phyloP scores from a whole-genome alignment of 306 rosid genomes.

The Cucurbita ficifolia region DNA sequence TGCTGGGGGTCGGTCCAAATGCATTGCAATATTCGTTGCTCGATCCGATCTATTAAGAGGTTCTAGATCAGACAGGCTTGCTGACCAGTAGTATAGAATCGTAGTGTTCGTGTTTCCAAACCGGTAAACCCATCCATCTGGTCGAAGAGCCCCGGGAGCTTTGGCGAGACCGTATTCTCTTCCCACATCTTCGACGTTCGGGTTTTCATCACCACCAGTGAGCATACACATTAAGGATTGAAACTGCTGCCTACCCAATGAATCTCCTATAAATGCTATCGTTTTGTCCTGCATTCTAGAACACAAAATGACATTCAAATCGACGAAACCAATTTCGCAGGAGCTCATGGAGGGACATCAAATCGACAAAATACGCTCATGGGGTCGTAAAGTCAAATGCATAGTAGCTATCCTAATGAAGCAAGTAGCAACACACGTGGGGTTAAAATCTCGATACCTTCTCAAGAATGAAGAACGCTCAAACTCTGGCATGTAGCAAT shows the following conservation, averaged over 20 bases:
- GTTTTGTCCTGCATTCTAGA: conserved; percentile 88
- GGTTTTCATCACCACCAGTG: conserved; percentile 56
- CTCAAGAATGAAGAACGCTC: conserved; percentile 46
- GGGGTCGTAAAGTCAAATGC: neutral
- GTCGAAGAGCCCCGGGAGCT: conserved; percentile 71
- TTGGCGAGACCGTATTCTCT: conserved; percentile 60
- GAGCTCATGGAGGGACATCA: neutral
- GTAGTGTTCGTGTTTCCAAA: conserved; percentile 71
- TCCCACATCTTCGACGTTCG: conserved; percentile 58
- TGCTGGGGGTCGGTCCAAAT: conserved; percentile 80
- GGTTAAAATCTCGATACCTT: conserved; percentile 37
- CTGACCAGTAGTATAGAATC: conserved; percentile 86
- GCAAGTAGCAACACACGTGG: neutral
- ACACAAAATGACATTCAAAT: conserved; percentile 20
- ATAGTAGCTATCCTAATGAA: neutral
- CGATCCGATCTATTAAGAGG: conserved; percentile 40
- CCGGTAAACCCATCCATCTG: conserved; percentile 90
- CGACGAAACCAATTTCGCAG: neutral
- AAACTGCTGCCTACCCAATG: conserved; percentile 84
- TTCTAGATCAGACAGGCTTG: conserved; percentile 64
- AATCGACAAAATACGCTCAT: neutral
- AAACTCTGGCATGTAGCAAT: conserved; percentile 59
- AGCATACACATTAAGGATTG: conserved; percentile 93
- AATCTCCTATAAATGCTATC: conserved; percentile 78
- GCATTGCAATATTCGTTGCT: conserved; percentile 58